phyloP scores from a whole-genome alignment of 352 stramenopile genomes.

The Pseudoperonospora humuli region DNA sequence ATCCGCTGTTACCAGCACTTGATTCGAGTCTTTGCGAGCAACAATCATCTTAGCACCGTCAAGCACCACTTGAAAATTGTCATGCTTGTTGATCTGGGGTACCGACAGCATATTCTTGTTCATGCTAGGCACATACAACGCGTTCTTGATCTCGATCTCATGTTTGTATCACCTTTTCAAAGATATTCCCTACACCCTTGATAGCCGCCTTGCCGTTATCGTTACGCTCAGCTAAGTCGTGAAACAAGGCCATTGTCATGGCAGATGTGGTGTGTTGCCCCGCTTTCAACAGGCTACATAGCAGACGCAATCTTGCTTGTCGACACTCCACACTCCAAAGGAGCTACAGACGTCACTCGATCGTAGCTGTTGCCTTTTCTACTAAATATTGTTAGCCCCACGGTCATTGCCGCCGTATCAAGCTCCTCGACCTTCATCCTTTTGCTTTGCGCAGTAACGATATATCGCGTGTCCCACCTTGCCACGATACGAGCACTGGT shows the following conservation, averaged over 20 bases:
- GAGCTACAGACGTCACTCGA: conserved; percentile 10
- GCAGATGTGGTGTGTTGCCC: conserved; percentile 8
- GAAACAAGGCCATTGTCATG: not conserved
- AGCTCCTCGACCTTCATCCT: conserved; percentile 2
- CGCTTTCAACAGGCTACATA: conserved; percentile 9
- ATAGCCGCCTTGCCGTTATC: not conserved
- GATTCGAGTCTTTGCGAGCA: conserved; percentile 6
- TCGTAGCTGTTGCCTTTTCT: not conserved
- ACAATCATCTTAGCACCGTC: conserved; percentile 9
- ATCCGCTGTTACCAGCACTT: conserved; percentile 8
- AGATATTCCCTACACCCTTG: not conserved
- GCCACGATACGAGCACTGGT: conserved; percentile 11
- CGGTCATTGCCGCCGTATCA: conserved; percentile 2
- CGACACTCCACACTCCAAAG: conserved; percentile 12
- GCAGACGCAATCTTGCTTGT: conserved; percentile 4
- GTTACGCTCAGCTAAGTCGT: not conserved
- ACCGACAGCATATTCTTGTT: conserved; percentile 7
- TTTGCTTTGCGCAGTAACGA: conserved; percentile 17
- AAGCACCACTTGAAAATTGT: conserved; percentile 12
- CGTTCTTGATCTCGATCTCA: conserved; percentile 9
- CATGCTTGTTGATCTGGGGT: not conserved
- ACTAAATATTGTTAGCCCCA: conserved; percentile 6
- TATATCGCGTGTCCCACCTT: conserved; percentile 13
- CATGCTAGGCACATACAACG: conserved; percentile 7
- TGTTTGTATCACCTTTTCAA: not conserved